Base-by-base conservation (phyloP, 2,329 filamentous ascomycete genomes). In the Thelonectria rubi region DNA sequence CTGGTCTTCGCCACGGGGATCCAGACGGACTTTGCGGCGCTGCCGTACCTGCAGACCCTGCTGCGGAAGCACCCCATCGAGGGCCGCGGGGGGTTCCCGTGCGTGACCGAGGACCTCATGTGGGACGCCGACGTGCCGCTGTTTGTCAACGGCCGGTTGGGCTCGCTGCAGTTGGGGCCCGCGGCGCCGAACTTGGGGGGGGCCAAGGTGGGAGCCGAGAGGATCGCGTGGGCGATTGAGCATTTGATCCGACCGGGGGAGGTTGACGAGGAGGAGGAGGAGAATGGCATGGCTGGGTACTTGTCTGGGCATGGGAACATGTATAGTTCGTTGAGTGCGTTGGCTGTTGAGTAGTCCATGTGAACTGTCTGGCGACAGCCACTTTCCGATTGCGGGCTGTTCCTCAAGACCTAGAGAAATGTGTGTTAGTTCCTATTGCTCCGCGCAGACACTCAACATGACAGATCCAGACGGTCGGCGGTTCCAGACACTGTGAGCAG, bases 1-100 rank as follows among this genome's bases (percentile, higher is more conserved):
- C 86, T 93, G 64, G 91, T 91, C 75, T 92, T 90, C 69, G 91
- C 91, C 14, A 94, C 91, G 0, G 91, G 91, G 0, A 85, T 91
- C 40, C 82, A 87, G 50, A 85, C 86, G 0, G 82, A 93, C 65
- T 85, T 92, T 24, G 71, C 76, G 1, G 80, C 80, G 2, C 79
- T 93, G 20, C 84, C 88, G 0, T 87, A 88, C 58, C 77, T 94
- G 12, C 76, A 86, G 58, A 84, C 79, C 0, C 84, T 94, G 72
- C 75, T 85, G 9, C 64, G 78, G 3, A 81, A 86, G 17, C 81
- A 89, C 63, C 90, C 90, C 0, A 82, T 94, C 34, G 76, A 86
- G 15, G 83, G 80, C 0, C 81, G 86, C 21, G 86, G 87, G 4
- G 91, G 91, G 0, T 78, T 93, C 18, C 91, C 92, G 0, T 91